Percentiles rank a stretch among this genome's conserved stretches.
These are phyloP conservation scores for Boletus vinaceobasis DNA, from an alignment of 768 basidiomycete genomes.

Conservation along the genomic window DNA sequence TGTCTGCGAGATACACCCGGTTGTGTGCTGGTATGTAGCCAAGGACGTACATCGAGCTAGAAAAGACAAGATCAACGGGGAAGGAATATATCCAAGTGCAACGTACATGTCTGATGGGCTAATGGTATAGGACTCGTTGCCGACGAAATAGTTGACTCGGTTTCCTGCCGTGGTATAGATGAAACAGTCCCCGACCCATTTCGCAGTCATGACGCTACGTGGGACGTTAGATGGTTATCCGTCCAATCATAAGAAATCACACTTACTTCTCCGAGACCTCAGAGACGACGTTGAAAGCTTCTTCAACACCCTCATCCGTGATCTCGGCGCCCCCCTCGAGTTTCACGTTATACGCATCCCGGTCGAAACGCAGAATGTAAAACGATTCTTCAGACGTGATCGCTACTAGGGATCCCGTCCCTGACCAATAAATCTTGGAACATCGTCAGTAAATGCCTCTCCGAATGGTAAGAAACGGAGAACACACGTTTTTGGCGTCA, in stretches of 20 bases:
- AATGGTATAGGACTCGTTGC: constrained; percentile 89
- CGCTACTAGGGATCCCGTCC: constrained; percentile 84
- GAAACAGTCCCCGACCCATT: constrained; percentile 99
- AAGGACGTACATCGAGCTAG: constrained; percentile 81
- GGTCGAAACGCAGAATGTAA: constrained; percentile 87
- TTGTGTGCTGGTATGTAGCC: constrained; percentile 95
- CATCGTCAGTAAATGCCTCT: constrained; percentile 1
- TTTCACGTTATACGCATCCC: constrained; percentile 79
- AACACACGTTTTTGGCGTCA: constrained; percentile 83
- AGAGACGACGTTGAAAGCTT: constrained; percentile 89
- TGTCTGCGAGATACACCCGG: constrained; percentile 92
- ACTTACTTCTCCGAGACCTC: constrained; percentile 80
- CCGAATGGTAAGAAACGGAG: background rate
- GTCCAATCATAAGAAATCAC: constrained; percentile 15
- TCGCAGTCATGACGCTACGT: constrained; percentile 83
- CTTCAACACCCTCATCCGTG: constrained; percentile 92
- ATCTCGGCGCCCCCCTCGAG: constrained; percentile 73
- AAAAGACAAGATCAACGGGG: background rate
- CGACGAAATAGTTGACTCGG: constrained; percentile 92
- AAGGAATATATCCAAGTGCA: constrained; percentile 33
- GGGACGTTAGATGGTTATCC: background rate
- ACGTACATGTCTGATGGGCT: constrained; percentile 92
- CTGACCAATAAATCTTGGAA: constrained; percentile 83
- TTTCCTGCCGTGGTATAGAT: constrained; percentile 91
- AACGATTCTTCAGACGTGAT: constrained; percentile 87